Evolutionary conservation across 768 basidiomycete species (phyloP).

Genomic region (Boletus rufocinnamomeus): DNA sequence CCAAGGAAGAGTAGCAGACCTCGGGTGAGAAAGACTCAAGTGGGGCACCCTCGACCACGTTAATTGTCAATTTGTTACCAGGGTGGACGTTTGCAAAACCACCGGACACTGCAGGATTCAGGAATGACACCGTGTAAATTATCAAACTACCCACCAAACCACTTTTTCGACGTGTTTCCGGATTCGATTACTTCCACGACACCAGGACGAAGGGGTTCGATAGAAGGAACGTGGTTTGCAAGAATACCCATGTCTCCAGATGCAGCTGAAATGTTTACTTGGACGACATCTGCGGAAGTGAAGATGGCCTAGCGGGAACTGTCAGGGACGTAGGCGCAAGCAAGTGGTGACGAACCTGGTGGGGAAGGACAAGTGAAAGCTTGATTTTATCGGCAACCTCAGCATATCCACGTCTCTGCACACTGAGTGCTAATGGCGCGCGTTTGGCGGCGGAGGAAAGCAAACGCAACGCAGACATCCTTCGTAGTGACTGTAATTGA

Average conservation of each 20-base stretch:
- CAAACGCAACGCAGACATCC: constrained; percentile 79
- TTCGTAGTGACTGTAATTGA: constrained; percentile 8
- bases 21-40: constrained; percentile 89
- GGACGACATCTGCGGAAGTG: constrained; percentile 87
- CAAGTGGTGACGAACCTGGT: constrained; percentile 66
- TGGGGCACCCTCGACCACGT: constrained; percentile 94
- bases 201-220: constrained; percentile 93
- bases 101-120: constrained; percentile 70
- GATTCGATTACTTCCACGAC: constrained; percentile 93
- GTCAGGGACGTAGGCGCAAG: constrained; percentile 15
- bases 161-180: constrained; percentile 80
- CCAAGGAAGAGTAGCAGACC: constrained; percentile 47
- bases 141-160: constrained; percentile 75
- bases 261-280: constrained; percentile 93
- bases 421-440: constrained; percentile 49
- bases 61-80: constrained; percentile 95
- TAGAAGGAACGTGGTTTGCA: constrained; percentile 97
- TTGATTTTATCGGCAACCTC: constrained; percentile 90
- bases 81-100: constrained; percentile 98
- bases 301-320: constrained; percentile 70
- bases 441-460: constrained; percentile 64
- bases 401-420: constrained; percentile 84
- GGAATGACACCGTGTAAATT: constrained; percentile 1
- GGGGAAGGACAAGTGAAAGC: constrained; percentile 91
- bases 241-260: constrained; percentile 99